Evolutionary conservation across 2,329 filamentous ascomycete genomes (phyloP), one percentile per base, ranked within the genome.

Genomic region (Monilinia polystroma): DNA sequence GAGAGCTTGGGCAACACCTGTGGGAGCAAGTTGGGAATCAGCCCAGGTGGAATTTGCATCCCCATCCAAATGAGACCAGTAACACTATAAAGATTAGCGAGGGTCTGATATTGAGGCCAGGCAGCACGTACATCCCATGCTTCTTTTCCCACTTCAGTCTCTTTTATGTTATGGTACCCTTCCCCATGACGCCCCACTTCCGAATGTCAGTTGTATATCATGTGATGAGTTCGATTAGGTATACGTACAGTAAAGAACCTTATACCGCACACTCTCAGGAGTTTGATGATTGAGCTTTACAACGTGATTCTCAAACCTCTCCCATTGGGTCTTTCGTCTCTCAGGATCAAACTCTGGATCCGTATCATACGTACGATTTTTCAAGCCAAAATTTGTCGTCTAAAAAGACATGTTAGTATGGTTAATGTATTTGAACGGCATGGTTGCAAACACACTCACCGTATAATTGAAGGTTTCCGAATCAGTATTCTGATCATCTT

Each of bases 181-280:
- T 92, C 84, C 29, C 89, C 90, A 73, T 92, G 90, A 51, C 90
- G 85, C 3, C 85, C 88, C 76, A 90, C 72, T 74, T 23, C 20
- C 29, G 3, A 49, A 55, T n/a, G 60, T 32, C 73, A 70, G 73
- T 41, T 51, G 45, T 38, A 43, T 23, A 20, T 59, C 54, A 65
- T 65, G 54, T 59, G 63, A 66, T 59, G 6, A 32, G 3, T 32
- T 51, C 5, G 26, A 16, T 63, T n/a, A 5, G 32, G 35, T 10
- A 35, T 7, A 67, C 67, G 23, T 57, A 74, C 73, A 81, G 76
- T 88, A 88, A 51, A 92, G 76, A 14, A 92, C 80, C 73, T 89
- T 88, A 79, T 90, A 91, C 54, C 81, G 78, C 16, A 83, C 81
- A 58, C 79, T 81, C 16, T 76, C 74, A 23, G 77, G 77, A 26